Percentiles rank a stretch among this genome's conserved stretches.
These are phyloP conservation scores for Chenopodium quinoa DNA, from an alignment of 148 eudicot species.

Conservation along the genomic window DNA sequence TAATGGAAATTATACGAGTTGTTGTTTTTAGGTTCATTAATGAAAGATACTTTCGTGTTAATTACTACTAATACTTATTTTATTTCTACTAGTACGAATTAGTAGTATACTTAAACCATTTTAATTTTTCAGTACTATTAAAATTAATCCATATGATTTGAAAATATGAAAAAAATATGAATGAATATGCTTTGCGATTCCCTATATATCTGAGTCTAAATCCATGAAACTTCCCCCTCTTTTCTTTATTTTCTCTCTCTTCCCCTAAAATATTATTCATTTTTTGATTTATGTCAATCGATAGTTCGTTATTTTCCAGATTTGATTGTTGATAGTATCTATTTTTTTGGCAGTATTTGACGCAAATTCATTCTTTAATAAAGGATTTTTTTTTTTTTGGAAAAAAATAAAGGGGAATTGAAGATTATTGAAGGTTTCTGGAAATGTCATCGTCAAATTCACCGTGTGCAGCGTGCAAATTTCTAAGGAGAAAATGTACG, in stretches of 20 bases:
- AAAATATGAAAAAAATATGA: background rate
- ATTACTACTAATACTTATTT: background rate
- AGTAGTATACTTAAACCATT: background rate
- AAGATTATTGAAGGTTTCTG: background rate
- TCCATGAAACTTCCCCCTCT: constrained; percentile 29
- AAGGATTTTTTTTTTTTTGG: no score
- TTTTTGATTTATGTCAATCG: background rate
- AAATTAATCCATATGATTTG: background rate
- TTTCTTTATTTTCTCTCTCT: background rate
- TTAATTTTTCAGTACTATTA: background rate
- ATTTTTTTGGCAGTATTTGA: constrained; percentile 15
- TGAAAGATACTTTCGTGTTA: constrained; percentile 7
- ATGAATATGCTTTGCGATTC: constrained; percentile 32
- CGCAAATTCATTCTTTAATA: background rate
- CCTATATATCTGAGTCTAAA: constrained; percentile 18
- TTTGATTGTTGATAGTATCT: constrained; percentile 17
- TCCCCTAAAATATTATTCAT: background rate
- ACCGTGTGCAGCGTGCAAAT: constrained; percentile 93
- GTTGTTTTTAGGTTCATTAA: background rate
- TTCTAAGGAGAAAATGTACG: constrained; percentile 71
- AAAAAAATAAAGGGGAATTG: no score
- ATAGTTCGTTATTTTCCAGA: constrained; percentile 18
- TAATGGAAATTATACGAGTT: background rate
- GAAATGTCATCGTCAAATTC: constrained; percentile 68
- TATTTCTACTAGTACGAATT: background rate